Base-by-base conservation (phyloP, 352 stramenopile genomes). In the Labyrinthula sp. region DNA sequence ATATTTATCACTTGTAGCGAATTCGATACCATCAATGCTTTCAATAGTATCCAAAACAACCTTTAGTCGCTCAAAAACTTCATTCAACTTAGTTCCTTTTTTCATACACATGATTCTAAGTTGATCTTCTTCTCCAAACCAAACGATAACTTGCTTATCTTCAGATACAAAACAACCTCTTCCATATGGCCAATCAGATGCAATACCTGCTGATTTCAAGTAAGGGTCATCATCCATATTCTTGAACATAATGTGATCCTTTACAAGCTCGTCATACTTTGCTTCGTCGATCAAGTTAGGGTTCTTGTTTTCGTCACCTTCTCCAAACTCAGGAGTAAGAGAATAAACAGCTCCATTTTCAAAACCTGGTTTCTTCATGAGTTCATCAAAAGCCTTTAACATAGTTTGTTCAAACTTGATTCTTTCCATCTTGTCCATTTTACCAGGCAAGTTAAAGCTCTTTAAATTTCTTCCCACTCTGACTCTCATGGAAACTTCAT, bases 351-450 rank as follows among this genome's bases (percentile, higher is more conserved):
- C 73, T 40, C 74, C 74, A 7, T 60, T 58, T n/a, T n/a, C n/a
- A 27, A 66, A 71, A 30, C 50, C 59, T 6, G 73, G 50, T 46
- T 79, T 76, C 2, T 63, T 65, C 27, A 52, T 62, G 52, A 88
- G 70, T 45, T 68, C 62, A 20, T 66, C 65, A 24, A 88, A 72
- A 12, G 71, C 74, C 17, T 58, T 57, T 33, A 80, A 54, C 45
- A 88, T 72, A 39, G 71, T 47, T 40, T 73, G 66, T 68, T 86
- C 80, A 8, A 88, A 78, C 39, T 81, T 68, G 34, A 76, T 69
- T 27, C 74, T 71, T 48, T 85, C 68, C 24, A 65, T 71, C 21
- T 73, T 58, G 3, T 64, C 66, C 50, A 79, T 85, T 21, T 66
- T 59, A 1, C 71, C 73, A 2, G 74, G 74, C 45, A 83, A 57